These are phyloP conservation scores for Tritrichomonas foetus DNA, from an alignment of 208 protist genomes.

Conservation along the genomic window DNA sequence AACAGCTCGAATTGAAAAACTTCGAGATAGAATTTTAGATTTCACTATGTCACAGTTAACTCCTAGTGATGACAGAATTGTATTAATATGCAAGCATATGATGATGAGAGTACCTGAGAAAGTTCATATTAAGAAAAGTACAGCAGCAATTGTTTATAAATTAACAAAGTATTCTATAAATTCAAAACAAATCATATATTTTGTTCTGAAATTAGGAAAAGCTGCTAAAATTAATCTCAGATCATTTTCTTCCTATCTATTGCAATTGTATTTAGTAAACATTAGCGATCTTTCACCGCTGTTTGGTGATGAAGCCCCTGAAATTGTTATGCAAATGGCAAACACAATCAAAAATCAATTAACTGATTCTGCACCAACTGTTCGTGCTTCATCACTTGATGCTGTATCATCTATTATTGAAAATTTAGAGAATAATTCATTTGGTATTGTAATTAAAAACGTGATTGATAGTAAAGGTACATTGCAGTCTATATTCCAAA, in stretches of 20 bases:
- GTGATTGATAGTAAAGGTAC: not conserved
- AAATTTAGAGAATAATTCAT: not conserved
- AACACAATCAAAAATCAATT: not conserved
- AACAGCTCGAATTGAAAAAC: not conserved
- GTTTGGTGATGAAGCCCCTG: too few species aligned
- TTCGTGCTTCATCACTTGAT: not conserved
- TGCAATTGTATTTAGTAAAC: not conserved
- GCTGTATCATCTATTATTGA: not conserved
- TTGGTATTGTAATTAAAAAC: not conserved
- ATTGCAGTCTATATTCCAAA: not conserved
- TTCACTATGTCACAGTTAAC: not conserved
- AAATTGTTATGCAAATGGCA: not conserved
- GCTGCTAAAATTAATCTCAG: not conserved
- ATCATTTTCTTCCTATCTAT: not conserved
- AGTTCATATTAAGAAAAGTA: not conserved
- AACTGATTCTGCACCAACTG: not conserved
- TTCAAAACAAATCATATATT: not conserved
- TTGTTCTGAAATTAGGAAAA: not conserved
- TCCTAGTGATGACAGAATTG: not conserved
- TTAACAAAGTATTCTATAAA: not conserved
- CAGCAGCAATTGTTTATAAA: not conserved
- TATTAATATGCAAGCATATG: not conserved
- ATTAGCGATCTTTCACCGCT: not conserved
- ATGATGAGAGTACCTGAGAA: not conserved
- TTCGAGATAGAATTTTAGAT: not conserved